Conservation (phyloP, 495 filamentous ascomycete species). For the Daldinia loculata region DNA sequence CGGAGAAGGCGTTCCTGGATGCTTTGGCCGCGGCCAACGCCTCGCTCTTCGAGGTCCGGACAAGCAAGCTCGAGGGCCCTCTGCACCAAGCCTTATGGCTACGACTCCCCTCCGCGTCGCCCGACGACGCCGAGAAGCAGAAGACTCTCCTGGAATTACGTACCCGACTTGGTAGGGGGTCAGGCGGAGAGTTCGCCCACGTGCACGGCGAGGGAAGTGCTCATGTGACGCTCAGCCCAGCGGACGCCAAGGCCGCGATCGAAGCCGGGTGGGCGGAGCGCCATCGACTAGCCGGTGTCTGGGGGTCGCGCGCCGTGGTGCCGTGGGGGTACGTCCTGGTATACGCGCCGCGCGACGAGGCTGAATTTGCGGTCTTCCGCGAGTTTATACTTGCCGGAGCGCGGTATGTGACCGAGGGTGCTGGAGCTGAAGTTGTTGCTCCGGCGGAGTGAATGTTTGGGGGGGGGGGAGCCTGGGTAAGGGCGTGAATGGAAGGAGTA, state of each 20-base stretch:
- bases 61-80: slow-evolving; percentile 43
- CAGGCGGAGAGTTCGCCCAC: slow-evolving; percentile 46
- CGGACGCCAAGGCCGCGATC: slow-evolving; percentile 46
- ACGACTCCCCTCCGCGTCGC: not conserved
- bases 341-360: slow-evolving; percentile 49
- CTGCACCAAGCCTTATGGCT: slow-evolving; percentile 41
- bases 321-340: slow-evolving; percentile 46
- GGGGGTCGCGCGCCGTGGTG: slow-evolving; percentile 19
- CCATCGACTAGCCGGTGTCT: slow-evolving; percentile 42
- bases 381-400: slow-evolving; percentile 36
- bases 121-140: not conserved
- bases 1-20: slow-evolving; percentile 18
- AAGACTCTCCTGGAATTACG: not conserved
- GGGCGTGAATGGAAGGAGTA: not conserved
- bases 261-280: slow-evolving; percentile 47
- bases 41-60: slow-evolving; percentile 26
- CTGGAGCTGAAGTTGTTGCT: slow-evolving; percentile 28
- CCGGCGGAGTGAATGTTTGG: slow-evolving; percentile 10
- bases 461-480: not conserved
- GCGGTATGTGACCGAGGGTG: slow-evolving; percentile 27
- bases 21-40: slow-evolving; percentile 30
- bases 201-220: slow-evolving; percentile 47
- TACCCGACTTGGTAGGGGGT: slow-evolving; percentile 21
- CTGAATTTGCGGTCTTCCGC: slow-evolving; percentile 41
- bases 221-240: slow-evolving; percentile 45